phyloP scores from a whole-genome alignment of 2,329 filamentous ascomycete species.

The Ophiostoma australiae region DNA sequence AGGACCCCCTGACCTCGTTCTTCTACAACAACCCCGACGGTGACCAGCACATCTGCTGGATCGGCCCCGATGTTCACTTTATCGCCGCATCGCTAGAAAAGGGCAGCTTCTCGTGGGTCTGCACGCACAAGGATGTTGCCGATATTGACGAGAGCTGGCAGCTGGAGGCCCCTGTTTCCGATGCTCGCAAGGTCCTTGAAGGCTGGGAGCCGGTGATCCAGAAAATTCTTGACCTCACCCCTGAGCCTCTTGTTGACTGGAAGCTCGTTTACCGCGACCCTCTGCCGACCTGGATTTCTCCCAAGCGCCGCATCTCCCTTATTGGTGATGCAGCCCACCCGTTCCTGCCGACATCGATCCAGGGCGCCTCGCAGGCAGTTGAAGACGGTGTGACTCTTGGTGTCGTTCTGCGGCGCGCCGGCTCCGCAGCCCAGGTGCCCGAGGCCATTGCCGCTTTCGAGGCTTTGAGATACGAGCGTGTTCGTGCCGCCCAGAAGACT shows the following conservation, averaged over 20 bases:
- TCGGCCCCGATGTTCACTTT: slow-evolving; percentile 50
- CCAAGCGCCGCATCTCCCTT: slow-evolving; percentile 39
- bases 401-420: slow-evolving; percentile 29
- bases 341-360: slow-evolving; percentile 45
- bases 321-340: slow-evolving; percentile 49
- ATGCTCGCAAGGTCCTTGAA: slow-evolving; percentile 40
- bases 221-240: slow-evolving; percentile 41
- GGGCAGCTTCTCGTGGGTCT: slow-evolving; percentile 51
- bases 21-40: slow-evolving; percentile 34
- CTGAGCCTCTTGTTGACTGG: slow-evolving; percentile 38
- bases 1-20: slow-evolving; percentile 28
- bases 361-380: slow-evolving; percentile 47
- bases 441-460: slow-evolving; percentile 32
- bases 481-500: slow-evolving; percentile 34
- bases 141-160: slow-evolving; percentile 46
- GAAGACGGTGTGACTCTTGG: slow-evolving; percentile 47
- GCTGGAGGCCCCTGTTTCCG: slow-evolving; percentile 39
- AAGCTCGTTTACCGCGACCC: slow-evolving; percentile 44
- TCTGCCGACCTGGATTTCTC: slow-evolving; percentile 40
- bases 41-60: slow-evolving; percentile 49
- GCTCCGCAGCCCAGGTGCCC: slow-evolving; percentile 26
- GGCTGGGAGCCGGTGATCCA: slow-evolving; percentile 47
- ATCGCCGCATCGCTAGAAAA: slow-evolving; percentile 48
- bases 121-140: slow-evolving; percentile 46
- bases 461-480: slow-evolving; percentile 33